Conservation (phyloP, 2,329 filamentous ascomycete species). For the Bipolaris bicolor region DNA sequence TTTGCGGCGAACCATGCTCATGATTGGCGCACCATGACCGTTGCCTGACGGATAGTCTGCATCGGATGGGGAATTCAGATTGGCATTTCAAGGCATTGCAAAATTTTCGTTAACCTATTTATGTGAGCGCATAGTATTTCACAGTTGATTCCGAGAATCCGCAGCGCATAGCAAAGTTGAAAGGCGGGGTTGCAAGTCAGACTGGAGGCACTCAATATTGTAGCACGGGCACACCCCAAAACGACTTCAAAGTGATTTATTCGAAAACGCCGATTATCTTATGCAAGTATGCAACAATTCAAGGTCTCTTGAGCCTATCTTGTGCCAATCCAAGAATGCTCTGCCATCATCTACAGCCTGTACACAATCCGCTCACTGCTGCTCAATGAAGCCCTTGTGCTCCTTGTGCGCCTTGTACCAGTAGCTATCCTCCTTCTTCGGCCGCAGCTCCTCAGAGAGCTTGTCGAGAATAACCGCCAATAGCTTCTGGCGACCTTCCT, state of each 20-base stretch:
- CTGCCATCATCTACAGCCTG: not conserved
- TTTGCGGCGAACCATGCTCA: slow-evolving; percentile 16
- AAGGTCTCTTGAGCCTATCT: not conserved
- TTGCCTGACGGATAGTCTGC: not conserved
- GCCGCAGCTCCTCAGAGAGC: slow-evolving; percentile 73
- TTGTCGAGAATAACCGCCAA: slow-evolving; percentile 74
- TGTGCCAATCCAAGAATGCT: not conserved
- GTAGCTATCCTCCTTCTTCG: slow-evolving; percentile 68
- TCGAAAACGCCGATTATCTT: slow-evolving; percentile 5
- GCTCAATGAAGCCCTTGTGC: slow-evolving; percentile 72
- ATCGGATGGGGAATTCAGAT: no score
- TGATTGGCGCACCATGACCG: slow-evolving; percentile 23
- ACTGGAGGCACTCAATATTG: no score
- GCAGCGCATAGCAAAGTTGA: no score
- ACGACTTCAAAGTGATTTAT: slow-evolving; percentile 6
- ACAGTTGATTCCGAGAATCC: no score
- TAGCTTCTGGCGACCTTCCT: slow-evolving; percentile 77
- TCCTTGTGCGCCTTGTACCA: slow-evolving; percentile 90
- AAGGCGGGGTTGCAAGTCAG: no score
- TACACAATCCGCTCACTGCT: slow-evolving; percentile 15
- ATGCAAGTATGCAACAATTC: slow-evolving; percentile 1
- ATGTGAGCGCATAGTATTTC: no score
- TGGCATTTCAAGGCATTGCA: no score
- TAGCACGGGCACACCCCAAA: not conserved
- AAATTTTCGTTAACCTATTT: no score